Evolutionary conservation across 305 asterid genomes (phyloP).

Genomic region (Ilex paraguariensis): DNA sequence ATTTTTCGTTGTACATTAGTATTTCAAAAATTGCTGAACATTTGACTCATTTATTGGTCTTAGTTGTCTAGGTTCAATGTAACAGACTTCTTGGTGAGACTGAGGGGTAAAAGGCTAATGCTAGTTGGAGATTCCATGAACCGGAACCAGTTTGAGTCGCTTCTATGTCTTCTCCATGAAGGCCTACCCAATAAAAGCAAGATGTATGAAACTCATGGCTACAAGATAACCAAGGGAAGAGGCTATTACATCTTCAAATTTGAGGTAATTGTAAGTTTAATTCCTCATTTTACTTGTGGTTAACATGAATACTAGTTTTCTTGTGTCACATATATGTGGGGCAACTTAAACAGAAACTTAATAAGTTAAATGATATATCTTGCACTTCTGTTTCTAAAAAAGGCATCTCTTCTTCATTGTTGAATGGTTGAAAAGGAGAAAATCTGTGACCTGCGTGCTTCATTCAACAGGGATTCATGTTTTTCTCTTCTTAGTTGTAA

Average conservation of each 20-base stretch:
- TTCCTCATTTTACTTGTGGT: neutral
- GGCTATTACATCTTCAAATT: constrained; percentile 82
- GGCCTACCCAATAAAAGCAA: constrained; percentile 67
- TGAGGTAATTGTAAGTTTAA: constrained; percentile 43
- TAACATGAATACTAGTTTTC: neutral
- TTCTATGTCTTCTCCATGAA: constrained; percentile 77
- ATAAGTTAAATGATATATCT: neutral
- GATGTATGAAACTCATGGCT: constrained; percentile 83
- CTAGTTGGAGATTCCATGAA: constrained; percentile 98
- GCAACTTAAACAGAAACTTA: neutral
- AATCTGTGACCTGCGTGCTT: neutral
- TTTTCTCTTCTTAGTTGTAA: neutral
- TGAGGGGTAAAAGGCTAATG: constrained; percentile 84
- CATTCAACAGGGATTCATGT: neutral
- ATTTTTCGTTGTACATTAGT: neutral
- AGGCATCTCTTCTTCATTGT: neutral
- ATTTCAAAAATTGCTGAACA: neutral
- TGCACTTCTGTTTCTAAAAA: neutral
- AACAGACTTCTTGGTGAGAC: constrained; percentile 80
- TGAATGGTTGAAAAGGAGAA: neutral
- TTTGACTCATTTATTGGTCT: neutral
- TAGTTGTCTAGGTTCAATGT: constrained; percentile 65
- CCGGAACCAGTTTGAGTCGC: constrained; percentile 93
- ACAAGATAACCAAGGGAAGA: constrained; percentile 86
- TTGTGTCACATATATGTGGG: neutral